Evolutionary conservation across 2,329 filamentous ascomycete species (phyloP).

Genomic region (Aspergillus versicolor): DNA sequence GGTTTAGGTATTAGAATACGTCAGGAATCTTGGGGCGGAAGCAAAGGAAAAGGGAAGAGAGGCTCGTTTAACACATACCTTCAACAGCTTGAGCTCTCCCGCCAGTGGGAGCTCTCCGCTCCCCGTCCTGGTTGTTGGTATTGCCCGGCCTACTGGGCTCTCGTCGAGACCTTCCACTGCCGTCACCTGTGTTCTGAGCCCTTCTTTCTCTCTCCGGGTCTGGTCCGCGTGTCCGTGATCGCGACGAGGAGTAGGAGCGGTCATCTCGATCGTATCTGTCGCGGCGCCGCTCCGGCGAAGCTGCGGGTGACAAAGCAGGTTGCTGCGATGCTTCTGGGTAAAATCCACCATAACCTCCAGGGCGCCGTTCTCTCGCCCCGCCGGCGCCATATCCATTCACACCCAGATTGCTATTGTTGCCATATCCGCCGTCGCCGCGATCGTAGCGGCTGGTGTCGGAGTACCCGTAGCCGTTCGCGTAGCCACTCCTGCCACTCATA

Average conservation of each 20-base stretch:
- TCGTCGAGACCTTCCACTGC: slow-evolving; percentile 25
- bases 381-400: slow-evolving; percentile 33
- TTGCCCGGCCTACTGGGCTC: slow-evolving; percentile 23
- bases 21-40: neutral
- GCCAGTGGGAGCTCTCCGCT: slow-evolving; percentile 16
- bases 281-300: slow-evolving; percentile 34
- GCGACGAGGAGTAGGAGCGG: slow-evolving; percentile 31
- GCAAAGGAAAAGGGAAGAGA: neutral
- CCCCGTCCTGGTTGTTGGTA: slow-evolving; percentile 22
- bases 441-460: slow-evolving; percentile 37
- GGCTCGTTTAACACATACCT: slow-evolving; percentile 25
- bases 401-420: slow-evolving; percentile 28
- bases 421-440: slow-evolving; percentile 32
- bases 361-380: slow-evolving; percentile 34
- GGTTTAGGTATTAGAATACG: neutral
- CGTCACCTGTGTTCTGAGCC: slow-evolving; percentile 27
- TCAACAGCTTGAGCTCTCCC: slow-evolving; percentile 34
- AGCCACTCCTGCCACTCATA: slow-evolving; percentile 38
- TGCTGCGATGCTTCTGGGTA: slow-evolving; percentile 32
- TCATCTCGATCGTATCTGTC: slow-evolving; percentile 34
- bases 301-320: slow-evolving; percentile 24
- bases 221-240: slow-evolving; percentile 36
- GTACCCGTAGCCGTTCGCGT: slow-evolving; percentile 40
- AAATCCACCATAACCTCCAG: slow-evolving; percentile 48
- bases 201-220: slow-evolving; percentile 28